Evolutionary conservation across 768 basidiomycete genomes (phyloP), one percentile per base, ranked within the genome.

Genomic region (Pleurotus sapidus): DNA sequence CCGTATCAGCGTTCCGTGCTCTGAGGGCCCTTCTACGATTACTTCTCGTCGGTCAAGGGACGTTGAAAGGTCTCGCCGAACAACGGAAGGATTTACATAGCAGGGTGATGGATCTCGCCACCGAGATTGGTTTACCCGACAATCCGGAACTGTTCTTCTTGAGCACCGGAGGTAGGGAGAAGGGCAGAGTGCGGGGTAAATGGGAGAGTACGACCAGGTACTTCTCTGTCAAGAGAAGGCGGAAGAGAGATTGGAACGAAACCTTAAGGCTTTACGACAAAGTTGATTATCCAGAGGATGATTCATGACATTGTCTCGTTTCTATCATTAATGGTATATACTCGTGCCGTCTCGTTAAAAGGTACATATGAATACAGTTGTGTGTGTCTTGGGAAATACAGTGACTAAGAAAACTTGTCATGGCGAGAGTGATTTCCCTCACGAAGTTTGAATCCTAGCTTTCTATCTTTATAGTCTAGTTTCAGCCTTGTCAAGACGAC

Each of bases 211-310:
- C 79, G 25, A 74, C 83, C 39, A 79, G 84, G 62, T 94, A 93
- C 65, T 94, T 94, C 66, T 93, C 91, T 17, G 76, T 94, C 57
- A 81, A 80, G 57, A 74, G 91, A 60, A 73, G 92, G 64, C 76
- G 91, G 61, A 94, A 94, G 71, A 81, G 91, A 61, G 93, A 94
- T 64, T 94, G 93, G 92, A 92, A 92, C 63, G 92, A 94, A 72
- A 91, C 87, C 4, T 71, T 94, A 46, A 77, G 91, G 47, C 70
- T 91, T 55, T 93, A 92, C 61, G 91, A 93, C 61, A 79, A 89
- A 59, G 87, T 91, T 15, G 91, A 93, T 68, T 94, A 91, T 65
- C 89, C 89, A 0, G 79, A 80, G 12, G 86, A 86, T 24, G 75
- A 77, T 50, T 55, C 47, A 27, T 64, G 42, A 60, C 15, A 12